Evolutionary conservation across 768 basidiomycete genomes (phyloP).

Genomic region (Polyporus arcularius): DNA sequence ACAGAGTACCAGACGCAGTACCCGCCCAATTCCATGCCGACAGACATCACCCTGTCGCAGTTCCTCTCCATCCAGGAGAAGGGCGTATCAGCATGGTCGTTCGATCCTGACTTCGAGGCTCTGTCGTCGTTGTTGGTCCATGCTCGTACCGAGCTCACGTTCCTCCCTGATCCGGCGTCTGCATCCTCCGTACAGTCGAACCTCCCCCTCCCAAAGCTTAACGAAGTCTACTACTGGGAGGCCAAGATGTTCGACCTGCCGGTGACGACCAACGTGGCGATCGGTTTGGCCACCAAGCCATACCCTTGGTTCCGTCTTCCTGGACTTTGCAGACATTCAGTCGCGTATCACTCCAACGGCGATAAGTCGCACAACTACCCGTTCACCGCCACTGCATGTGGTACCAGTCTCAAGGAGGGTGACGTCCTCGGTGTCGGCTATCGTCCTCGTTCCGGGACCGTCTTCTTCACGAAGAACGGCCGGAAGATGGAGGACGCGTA

Average conservation of each 20-base stretch:
- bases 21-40: slow-evolving; percentile 94
- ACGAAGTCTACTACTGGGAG: slow-evolving; percentile 99
- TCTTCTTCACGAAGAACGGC: slow-evolving; percentile 99
- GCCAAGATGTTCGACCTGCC: slow-evolving; percentile 99
- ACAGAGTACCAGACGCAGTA: slow-evolving; percentile 83
- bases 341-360: slow-evolving; percentile 95
- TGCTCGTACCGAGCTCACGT: slow-evolving; percentile 95
- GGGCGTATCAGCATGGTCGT: slow-evolving; percentile 98
- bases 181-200: slow-evolving; percentile 96
- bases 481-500: slow-evolving; percentile 97
- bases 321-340: slow-evolving; percentile 81
- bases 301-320: slow-evolving; percentile 94
- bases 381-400: slow-evolving; percentile 84
- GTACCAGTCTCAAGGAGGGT: slow-evolving; percentile 84
- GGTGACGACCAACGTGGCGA: slow-evolving; percentile 79
- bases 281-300: slow-evolving; percentile 96
- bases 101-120: slow-evolving; percentile 98
- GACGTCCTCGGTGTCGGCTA: slow-evolving; percentile 97
- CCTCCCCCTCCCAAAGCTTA: slow-evolving; percentile 93
- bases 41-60: slow-evolving; percentile 97
- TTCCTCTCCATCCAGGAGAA: slow-evolving; percentile 99
- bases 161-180: slow-evolving; percentile 93
- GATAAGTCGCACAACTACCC: slow-evolving; percentile 98
- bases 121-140: slow-evolving; percentile 92
- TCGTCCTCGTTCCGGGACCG: slow-evolving; percentile 92